Evolutionary conservation across 495 filamentous ascomycete genomes (phyloP).

Genomic region (Penicillium robsamsonii): DNA sequence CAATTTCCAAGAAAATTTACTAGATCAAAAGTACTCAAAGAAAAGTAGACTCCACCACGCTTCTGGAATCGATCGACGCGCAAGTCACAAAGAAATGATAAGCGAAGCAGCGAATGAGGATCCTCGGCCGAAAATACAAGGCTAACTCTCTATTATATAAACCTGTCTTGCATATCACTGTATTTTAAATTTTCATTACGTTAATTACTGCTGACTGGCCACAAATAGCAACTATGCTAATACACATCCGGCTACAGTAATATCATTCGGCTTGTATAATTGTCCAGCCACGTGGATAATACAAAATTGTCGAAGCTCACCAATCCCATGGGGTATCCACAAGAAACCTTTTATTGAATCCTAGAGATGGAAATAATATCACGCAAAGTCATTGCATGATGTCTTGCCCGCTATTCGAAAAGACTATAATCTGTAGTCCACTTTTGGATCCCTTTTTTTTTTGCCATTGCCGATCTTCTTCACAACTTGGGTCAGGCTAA

Average conservation of each 20-base stretch:
- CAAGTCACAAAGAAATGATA: constrained; percentile 10
- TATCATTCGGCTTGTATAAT: not conserved
- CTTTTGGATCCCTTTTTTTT: not conserved
- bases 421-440: not conserved
- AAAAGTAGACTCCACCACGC: not conserved
- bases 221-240: not conserved
- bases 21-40: not conserved
- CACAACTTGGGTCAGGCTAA: not conserved
- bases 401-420: not conserved
- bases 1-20: not conserved
- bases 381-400: not conserved
- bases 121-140: not conserved
- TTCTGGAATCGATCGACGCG: constrained; percentile 15
- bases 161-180: not conserved
- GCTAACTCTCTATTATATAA: not conserved
- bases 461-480: constrained; percentile 5
- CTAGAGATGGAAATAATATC: not conserved
- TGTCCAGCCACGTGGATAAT: not conserved
- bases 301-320: not conserved
- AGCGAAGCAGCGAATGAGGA: constrained; percentile 17
- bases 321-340: not conserved
- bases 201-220: not conserved
- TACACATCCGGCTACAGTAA: not conserved
- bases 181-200: not conserved
- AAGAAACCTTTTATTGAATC: not conserved